phyloP scores from a whole-genome alignment of 768 basidiomycete genomes.

The Kwoniella shandongensis region DNA sequence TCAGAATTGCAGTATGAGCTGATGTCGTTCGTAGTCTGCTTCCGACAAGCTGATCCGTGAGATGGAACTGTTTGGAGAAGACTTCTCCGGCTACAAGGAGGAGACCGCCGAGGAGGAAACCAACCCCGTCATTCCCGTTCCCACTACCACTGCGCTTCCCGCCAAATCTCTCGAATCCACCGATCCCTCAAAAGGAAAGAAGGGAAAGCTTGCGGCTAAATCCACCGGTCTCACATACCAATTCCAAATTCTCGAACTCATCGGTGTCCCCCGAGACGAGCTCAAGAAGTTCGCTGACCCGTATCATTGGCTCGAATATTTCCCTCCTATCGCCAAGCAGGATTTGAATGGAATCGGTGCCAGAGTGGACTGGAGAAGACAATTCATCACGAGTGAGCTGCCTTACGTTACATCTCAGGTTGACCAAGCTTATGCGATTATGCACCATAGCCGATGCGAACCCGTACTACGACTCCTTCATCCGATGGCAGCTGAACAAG shows the following conservation, averaged over 20 bases:
- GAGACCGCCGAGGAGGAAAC: slow-evolving; percentile 54
- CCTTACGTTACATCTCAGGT: background rate
- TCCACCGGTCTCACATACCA: slow-evolving; percentile 92
- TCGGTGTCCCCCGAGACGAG: slow-evolving; percentile 79
- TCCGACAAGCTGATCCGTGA: slow-evolving; percentile 96
- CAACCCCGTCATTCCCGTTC: slow-evolving; percentile 52
- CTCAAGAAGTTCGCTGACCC: slow-evolving; percentile 97
- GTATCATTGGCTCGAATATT: slow-evolving; percentile 86
- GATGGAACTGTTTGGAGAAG: slow-evolving; percentile 88
- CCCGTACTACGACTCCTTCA: slow-evolving; percentile 95
- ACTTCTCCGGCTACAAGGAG: slow-evolving; percentile 70
- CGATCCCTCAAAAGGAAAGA: slow-evolving; percentile 72
- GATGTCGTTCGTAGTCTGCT: slow-evolving; percentile 66
- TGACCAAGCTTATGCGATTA: slow-evolving; percentile 5
- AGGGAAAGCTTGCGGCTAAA: slow-evolving; percentile 91
- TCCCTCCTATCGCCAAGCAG: slow-evolving; percentile 91
- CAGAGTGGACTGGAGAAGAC: slow-evolving; percentile 93
- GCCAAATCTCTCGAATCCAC: slow-evolving; percentile 46
- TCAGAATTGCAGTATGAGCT: background rate
- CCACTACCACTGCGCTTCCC: slow-evolving; percentile 45
- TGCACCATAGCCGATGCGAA: slow-evolving; percentile 68
- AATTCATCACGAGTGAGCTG: slow-evolving; percentile 73
- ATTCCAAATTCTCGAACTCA: slow-evolving; percentile 97
- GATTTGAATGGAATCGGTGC: slow-evolving; percentile 89
- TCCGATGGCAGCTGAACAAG: slow-evolving; percentile 97